Conservation (phyloP, 2,329 filamentous ascomycete genomes). For the Juglanconis oblonga region DNA sequence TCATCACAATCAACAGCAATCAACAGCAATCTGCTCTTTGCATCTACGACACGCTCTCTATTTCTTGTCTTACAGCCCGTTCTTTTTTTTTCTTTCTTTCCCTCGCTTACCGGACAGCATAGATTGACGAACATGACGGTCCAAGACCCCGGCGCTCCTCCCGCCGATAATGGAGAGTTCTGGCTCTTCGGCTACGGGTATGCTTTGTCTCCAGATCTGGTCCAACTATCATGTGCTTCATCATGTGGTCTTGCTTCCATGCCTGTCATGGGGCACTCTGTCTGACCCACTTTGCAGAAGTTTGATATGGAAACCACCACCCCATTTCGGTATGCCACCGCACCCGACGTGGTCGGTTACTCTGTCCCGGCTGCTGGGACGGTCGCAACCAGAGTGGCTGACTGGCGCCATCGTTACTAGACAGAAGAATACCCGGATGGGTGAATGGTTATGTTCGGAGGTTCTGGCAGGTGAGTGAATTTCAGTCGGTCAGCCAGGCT, state of each 20-base stretch:
- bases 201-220: slow-evolving; percentile 15
- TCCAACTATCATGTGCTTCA: neutral
- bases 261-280: slow-evolving; percentile 1
- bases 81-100: no score
- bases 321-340: slow-evolving; percentile 73
- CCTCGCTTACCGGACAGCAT: neutral
- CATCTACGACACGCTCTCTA: no score
- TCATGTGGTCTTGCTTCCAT: neutral
- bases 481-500: neutral
- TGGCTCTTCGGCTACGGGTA: slow-evolving; percentile 98
- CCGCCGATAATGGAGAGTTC: slow-evolving; percentile 59
- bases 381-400: neutral
- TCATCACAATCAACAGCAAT: neutral
- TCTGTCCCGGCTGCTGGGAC: neutral
- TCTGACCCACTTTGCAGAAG: slow-evolving; percentile 54
- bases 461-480: slow-evolving; percentile 86
- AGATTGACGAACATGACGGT: slow-evolving; percentile 33
- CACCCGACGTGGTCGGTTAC: neutral
- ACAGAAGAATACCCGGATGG: slow-evolving; percentile 81
- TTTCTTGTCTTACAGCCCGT: neutral
- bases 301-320: slow-evolving; percentile 97
- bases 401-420: slow-evolving; percentile 42
- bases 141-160: slow-evolving; percentile 23
- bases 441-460: slow-evolving; percentile 90
- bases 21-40: no score